Percentiles rank a stretch among this genome's conserved stretches.
Conservation (phyloP, 2,329 filamentous ascomycete species). For the Pestalotiopsis sp. region DNA sequence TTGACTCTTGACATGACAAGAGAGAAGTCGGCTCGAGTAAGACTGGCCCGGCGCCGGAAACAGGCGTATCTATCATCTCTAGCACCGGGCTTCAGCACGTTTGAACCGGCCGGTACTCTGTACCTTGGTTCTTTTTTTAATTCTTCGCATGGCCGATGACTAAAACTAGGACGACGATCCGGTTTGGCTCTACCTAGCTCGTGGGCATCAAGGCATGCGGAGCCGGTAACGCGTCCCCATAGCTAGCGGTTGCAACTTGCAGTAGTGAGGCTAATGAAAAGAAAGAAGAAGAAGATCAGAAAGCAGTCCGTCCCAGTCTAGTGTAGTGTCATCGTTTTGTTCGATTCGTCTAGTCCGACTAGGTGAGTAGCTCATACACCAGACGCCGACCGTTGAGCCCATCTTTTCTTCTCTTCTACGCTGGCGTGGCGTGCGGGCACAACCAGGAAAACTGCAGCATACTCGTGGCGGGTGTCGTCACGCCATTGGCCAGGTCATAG, state of each 20-base stretch:
- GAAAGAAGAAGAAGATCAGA: neutral
- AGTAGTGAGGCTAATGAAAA: conserved; percentile 1
- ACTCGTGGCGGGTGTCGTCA: neutral
- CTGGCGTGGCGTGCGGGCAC: neutral
- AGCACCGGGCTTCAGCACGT: neutral
- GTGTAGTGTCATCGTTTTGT: neutral
- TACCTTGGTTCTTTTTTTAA: neutral
- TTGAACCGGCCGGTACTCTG: neutral
- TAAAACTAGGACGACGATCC: neutral
- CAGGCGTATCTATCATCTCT: neutral
- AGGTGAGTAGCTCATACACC: neutral
- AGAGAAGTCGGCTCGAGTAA: too few species aligned
- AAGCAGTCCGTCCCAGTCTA: neutral
- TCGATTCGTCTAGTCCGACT: neutral
- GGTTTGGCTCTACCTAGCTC: neutral
- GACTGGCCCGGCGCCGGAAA: neutral
- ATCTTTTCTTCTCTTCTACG: neutral
- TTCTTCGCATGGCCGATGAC: neutral
- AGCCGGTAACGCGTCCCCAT: neutral
- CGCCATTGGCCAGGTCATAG: neutral
- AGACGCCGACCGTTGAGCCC: neutral
- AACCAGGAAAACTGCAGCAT: neutral
- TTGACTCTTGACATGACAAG: too few species aligned
- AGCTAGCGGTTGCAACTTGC: neutral
- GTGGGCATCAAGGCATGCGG: neutral